Evolutionary conservation across 163 green algal species (phyloP), one percentile per base, ranked within the genome.

Genomic region (Scenedesmus sp.): DNA sequence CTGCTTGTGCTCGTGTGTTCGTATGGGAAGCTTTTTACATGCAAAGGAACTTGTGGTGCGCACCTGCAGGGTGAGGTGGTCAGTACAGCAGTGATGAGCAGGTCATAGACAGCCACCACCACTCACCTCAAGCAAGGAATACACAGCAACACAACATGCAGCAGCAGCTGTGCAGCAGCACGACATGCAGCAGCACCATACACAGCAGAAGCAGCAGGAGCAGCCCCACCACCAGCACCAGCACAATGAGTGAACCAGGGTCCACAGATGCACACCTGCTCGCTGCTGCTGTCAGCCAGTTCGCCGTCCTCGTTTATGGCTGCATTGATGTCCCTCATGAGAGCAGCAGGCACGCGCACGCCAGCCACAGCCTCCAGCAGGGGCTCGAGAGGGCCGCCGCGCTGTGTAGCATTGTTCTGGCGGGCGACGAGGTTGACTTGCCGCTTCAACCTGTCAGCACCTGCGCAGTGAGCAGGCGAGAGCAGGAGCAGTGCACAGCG

Each of bases 301-400:
- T 87, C 65, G 15, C 91, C 93, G 59, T 97, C 94, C 79, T 98
- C 95, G 12, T 95, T 90, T 0, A 98, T 91, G 2, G 89, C 86
- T 12, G 82, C 89, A 9, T 46, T 53, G 51, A 98, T 94, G 9
- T 88, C 83, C 0, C 78, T 49, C 81, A 89, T 85, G n/a, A 87
- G 10, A 0, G 30, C 80, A 26, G 42, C 61, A n/a, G 80, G 80
- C 43, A 73, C 88, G 43, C 20, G 24, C 43, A 87, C 18, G 30
- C 81, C 86, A 56, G 89, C 93, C 40, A 94, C 86, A 6, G 85
- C 86, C 0, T 68, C 84, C 22, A 95, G 80, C 51, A 97, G 86
- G 3, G 93, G 94, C 59, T 56, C 53, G 26, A 96, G 61, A 3
- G 89, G 87, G 49, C 84, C 72, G 87, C 35, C 51, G 10, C 73